These are phyloP conservation scores for Saturnispora saitoi DNA, from an alignment of 805 yeast species.

Conservation along the genomic window DNA sequence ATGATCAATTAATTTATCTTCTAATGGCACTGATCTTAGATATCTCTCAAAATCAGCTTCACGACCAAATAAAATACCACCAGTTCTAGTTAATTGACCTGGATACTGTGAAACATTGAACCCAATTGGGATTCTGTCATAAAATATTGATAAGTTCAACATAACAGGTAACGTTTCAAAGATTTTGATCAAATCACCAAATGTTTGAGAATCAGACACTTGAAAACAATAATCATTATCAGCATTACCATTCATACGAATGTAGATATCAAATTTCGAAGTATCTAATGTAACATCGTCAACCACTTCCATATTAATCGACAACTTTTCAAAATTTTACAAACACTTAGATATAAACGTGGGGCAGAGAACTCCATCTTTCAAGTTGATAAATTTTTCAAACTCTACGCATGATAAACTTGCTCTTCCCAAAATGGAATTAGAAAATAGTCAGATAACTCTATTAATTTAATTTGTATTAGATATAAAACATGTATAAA, in stretches of 20 bases:
- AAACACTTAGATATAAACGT: too few species aligned
- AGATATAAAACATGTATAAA: not conserved
- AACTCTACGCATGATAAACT: too few species aligned
- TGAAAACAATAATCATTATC: slow-evolving; percentile 89
- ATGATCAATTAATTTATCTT: slow-evolving; percentile 43
- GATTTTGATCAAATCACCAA: slow-evolving; percentile 50
- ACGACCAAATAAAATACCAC: slow-evolving; percentile 62
- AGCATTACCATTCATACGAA: slow-evolving; percentile 76
- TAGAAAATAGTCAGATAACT: not conserved
- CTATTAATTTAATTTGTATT: not conserved
- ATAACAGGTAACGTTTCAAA: slow-evolving; percentile 64
- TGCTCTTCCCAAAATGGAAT: too few species aligned
- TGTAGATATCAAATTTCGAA: slow-evolving; percentile 38
- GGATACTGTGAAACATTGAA: slow-evolving; percentile 58
- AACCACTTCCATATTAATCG: slow-evolving; percentile 2
- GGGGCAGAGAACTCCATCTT: not conserved
- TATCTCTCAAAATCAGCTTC: slow-evolving; percentile 44
- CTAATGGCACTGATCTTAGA: slow-evolving; percentile 38
- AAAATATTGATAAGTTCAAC: slow-evolving; percentile 74
- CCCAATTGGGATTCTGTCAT: slow-evolving; percentile 52
- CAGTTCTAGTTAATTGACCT: slow-evolving; percentile 78
- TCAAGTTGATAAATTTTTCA: too few species aligned
- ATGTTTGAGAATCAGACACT: slow-evolving; percentile 49
- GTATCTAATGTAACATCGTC: slow-evolving; percentile 2
- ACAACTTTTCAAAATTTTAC: too few species aligned